Percentiles rank a stretch among this genome's conserved stretches.
Conservation (phyloP, 2,329 filamentous ascomycete genomes). For the Mollisia scopiformis region DNA sequence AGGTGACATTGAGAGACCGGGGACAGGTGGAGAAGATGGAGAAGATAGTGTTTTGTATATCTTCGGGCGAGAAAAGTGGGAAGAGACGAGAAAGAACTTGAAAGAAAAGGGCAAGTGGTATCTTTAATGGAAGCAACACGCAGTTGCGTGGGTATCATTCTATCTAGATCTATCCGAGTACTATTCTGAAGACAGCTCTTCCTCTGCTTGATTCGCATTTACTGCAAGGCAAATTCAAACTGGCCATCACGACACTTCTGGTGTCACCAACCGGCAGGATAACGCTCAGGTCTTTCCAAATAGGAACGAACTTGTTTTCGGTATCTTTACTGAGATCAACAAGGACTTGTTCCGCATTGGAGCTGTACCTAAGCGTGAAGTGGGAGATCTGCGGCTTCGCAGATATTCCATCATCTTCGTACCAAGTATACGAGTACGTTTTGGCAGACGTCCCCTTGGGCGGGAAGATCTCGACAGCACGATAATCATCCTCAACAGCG, state of each 20-base stretch:
- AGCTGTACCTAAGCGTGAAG: constrained; percentile 48
- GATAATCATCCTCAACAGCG: constrained; percentile 52
- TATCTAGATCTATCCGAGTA: neutral
- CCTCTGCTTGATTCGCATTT: neutral
- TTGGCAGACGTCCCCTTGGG: constrained; percentile 43
- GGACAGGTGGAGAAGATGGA: neutral
- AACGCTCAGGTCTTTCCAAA: constrained; percentile 52
- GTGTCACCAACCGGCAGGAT: constrained; percentile 54
- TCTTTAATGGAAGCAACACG: neutral
- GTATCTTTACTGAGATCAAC: constrained; percentile 46
- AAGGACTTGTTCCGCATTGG: constrained; percentile 46
- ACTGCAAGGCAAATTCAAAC: neutral
- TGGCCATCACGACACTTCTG: constrained; percentile 14
- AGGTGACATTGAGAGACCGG: neutral
- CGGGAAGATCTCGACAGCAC: constrained; percentile 61
- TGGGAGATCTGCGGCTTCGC: constrained; percentile 41
- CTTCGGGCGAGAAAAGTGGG: constrained; percentile 20
- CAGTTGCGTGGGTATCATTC: neutral
- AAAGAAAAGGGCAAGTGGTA: constrained; percentile 19
- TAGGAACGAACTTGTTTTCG: constrained; percentile 46
- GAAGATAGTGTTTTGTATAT: constrained; percentile 4
- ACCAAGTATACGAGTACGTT: constrained; percentile 49
- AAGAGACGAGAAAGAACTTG: constrained; percentile 15
- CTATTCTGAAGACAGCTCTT: constrained; percentile 5
- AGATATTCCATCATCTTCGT: constrained; percentile 60